phyloP scores from a whole-genome alignment of 768 basidiomycete species.

The Russula ochroleuca region DNA sequence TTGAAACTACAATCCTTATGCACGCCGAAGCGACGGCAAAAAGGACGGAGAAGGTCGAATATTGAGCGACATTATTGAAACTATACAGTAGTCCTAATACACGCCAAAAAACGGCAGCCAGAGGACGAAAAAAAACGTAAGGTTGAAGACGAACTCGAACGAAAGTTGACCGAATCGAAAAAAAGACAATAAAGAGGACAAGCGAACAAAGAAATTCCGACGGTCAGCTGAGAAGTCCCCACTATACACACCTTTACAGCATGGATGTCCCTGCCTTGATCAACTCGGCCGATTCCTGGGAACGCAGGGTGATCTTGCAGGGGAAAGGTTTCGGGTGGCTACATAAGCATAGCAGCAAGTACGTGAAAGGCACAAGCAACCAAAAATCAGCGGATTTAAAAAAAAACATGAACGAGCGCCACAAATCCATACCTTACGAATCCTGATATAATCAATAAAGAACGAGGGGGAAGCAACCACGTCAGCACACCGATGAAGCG shows the following conservation, averaged over 20 bases:
- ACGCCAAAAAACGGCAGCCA: neutral
- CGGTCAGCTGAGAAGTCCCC: neutral
- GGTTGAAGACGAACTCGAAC: neutral
- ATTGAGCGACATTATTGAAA: no score
- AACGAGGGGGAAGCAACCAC: neutral
- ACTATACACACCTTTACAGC: conserved; percentile 1
- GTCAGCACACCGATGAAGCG: conserved; percentile 2
- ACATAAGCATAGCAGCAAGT: no score
- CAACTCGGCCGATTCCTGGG: conserved; percentile 17
- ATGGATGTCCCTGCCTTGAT: conserved; percentile 17
- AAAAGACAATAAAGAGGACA: neutral
- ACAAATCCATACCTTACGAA: conserved; percentile 20
- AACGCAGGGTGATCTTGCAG: conserved; percentile 19
- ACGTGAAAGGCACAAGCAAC: neutral
- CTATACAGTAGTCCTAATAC: neutral
- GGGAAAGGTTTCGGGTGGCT: conserved; percentile 26
- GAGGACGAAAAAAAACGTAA: neutral
- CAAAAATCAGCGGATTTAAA: neutral
- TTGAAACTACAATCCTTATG: neutral
- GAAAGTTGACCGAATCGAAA: neutral
- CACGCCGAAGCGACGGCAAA: neutral
- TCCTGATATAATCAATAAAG: neutral
- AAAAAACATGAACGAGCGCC: neutral
- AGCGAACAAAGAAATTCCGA: neutral
- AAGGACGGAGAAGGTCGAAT: no score